phyloP scores from a whole-genome alignment of 1,284 basidiomycete genomes.

The Peniophora sp. region DNA sequence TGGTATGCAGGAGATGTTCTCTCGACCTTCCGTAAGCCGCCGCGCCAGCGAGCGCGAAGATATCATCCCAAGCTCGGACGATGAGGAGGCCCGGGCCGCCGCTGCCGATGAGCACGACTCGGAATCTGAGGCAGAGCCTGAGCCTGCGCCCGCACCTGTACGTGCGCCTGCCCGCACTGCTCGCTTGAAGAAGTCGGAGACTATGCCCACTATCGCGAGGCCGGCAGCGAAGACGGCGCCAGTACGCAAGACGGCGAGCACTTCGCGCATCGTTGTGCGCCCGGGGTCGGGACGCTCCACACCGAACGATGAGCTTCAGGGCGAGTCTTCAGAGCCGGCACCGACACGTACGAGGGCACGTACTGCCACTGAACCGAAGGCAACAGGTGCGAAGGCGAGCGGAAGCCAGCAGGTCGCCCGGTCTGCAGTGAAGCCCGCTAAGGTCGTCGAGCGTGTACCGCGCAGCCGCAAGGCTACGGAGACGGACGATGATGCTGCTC shows the following conservation, averaged over 20 bases:
- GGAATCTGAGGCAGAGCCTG: background rate
- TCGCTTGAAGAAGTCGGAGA: slow-evolving; percentile 8
- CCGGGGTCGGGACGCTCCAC: slow-evolving; percentile 5
- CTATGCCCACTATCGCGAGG: slow-evolving; percentile 1
- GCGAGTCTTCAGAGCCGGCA: background rate
- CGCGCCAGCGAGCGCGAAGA: background rate
- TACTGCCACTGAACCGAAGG: slow-evolving; percentile 3
- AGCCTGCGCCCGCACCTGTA: slow-evolving; percentile 1
- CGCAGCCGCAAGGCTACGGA: slow-evolving; percentile 3
- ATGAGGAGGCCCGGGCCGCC: slow-evolving; percentile 1
- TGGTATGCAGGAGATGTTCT: background rate
- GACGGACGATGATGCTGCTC: slow-evolving; percentile 6
- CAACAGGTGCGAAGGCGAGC: slow-evolving; percentile 5
- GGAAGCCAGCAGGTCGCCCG: background rate
- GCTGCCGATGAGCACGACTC: background rate
- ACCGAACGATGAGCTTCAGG: slow-evolving; percentile 14
- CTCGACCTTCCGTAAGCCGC: background rate
- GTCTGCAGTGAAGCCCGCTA: background rate
- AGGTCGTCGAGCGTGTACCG: slow-evolving; percentile 1
- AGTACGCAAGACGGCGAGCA: slow-evolving; percentile 7
- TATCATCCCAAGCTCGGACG: slow-evolving; percentile 1
- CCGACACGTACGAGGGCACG: background rate
- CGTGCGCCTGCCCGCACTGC: slow-evolving; percentile 6
- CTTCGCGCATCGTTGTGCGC: background rate
- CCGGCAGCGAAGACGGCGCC: background rate